A percentile compares a stretch with the other conserved stretches of the same genome.
Evolutionary conservation across 108 stramenopile genomes (phyloP).

Genomic region (Mediolabrus comicus): DNA sequence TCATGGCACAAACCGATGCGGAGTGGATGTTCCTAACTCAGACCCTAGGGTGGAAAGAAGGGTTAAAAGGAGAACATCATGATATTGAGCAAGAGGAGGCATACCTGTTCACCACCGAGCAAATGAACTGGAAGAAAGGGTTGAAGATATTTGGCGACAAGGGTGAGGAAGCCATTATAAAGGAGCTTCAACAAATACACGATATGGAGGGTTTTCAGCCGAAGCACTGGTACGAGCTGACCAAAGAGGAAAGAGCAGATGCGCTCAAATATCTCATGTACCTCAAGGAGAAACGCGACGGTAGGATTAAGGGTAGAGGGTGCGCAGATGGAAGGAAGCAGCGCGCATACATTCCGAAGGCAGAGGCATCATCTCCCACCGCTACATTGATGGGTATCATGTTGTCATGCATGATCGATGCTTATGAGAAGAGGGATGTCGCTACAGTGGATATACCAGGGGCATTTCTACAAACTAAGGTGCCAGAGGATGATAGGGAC

Average conservation of each 20-base stretch:
- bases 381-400: not conserved
- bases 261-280: constrained; percentile 39
- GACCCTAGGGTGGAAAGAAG: too few relatives aligned
- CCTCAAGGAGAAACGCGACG: constrained; percentile 29
- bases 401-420: constrained; percentile 45
- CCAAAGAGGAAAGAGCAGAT: constrained; percentile 13
- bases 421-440: constrained; percentile 45
- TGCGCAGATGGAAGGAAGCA: constrained; percentile 27
- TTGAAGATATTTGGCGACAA: constrained; percentile 31
- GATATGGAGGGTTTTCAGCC: constrained; percentile 26
- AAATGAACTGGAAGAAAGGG: constrained; percentile 6
- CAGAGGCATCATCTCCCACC: not conserved
- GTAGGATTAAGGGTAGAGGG: constrained; percentile 30
- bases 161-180: constrained; percentile 22
- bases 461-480: constrained; percentile 48
- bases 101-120: not conserved
- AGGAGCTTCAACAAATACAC: constrained; percentile 53
- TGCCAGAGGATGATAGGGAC: constrained; percentile 22
- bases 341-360: not conserved
- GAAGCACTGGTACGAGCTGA: constrained; percentile 9
- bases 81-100: too few relatives aligned
- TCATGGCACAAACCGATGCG: not conserved
- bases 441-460: constrained; percentile 48
- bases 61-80: too few relatives aligned
- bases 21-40: too few relatives aligned